Evolutionary conservation across 2,329 filamentous ascomycete genomes (phyloP), one percentile per base, ranked within the genome.

Genomic region (Pseudofabraea citricarpa): DNA sequence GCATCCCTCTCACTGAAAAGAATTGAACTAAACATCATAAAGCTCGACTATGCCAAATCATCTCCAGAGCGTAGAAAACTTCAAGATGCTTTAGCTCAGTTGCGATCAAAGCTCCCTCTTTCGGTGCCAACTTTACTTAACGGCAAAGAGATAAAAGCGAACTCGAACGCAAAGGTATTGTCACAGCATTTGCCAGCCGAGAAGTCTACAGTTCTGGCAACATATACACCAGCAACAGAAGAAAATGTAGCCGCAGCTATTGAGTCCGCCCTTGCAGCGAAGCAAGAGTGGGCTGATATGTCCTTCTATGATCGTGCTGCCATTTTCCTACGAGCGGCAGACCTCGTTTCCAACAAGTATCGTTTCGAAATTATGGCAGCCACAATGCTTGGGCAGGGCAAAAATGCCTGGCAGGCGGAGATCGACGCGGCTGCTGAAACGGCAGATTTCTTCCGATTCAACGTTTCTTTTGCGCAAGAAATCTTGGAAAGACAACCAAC

Each of bases 331-430:
- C 95, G 95, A 75, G 91, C 93, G 3, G 91, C 91, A 23, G 90
- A 97, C 63, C 74, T 97, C 50, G 81, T 97, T 54, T 74, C 86
- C 43, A 85, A 79, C 52, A 97, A 97, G 71, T 97, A 97, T 70
- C 81, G 93, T 61, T 96, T 95, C 68, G 89, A 96, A 45, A 80
- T 97, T 57, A 95, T 97, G 87, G 91, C 93, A 7, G 81, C 89
- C 33, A 96, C 93, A 12, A 95, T 97, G 81, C 74, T 95, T 23
- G 93, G 91, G 49, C 91, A 98, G 69, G 91, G 93, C 59, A 97
- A 97, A 79, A 97, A 96, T 65, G 89, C 88, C 36, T 97, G 90
- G 90, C 91, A 97, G 69, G 91, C 93, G n/a, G 91, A 97, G 75
- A 97, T 97, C 51, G 91, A 97, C 66, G 79, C 90, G 29, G 91